Conservation (phyloP, 139 green algal genomes). For the Astrephomene gubernaculifera region DNA sequence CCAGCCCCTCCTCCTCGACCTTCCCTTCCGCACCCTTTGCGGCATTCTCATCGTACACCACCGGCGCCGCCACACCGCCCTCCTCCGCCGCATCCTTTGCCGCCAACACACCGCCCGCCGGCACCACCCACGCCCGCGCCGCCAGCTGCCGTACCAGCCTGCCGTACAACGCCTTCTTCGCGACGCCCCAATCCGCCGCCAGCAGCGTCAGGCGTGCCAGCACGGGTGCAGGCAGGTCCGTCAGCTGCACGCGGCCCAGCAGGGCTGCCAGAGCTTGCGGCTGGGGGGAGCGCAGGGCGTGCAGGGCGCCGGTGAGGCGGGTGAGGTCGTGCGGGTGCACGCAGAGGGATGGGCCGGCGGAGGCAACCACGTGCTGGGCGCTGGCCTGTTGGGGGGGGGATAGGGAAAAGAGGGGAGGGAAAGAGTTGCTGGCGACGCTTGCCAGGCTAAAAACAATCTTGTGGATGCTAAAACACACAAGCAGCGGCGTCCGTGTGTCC, state of each 20-base stretch:
- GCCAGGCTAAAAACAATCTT: too few relatives aligned
- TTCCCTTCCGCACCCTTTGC: neutral
- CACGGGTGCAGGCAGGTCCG: constrained; percentile 6
- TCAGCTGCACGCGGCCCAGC: neutral
- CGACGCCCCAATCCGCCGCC: constrained; percentile 20
- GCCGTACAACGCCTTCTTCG: neutral
- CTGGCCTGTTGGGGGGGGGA: neutral
- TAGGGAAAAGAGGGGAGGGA: too few relatives aligned
- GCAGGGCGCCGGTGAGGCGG: neutral
- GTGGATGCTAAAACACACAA: too few relatives aligned
- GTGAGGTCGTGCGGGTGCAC: neutral
- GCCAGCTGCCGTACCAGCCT: neutral
- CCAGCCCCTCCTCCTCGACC: neutral
- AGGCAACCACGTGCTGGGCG: constrained; percentile 16
- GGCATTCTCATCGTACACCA: neutral
- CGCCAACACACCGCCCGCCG: neutral
- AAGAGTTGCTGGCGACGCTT: too few relatives aligned
- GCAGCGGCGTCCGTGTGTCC: too few relatives aligned
- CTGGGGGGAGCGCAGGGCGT: neutral
- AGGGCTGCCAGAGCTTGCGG: neutral
- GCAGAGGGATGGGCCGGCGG: neutral
- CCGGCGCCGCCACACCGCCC: neutral
- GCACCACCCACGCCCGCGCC: constrained; percentile 6
- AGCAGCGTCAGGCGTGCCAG: constrained; percentile 2
- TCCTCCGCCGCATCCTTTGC: neutral